Base-by-base conservation (phyloP, 2,329 filamentous ascomycete species). In the Paecilomyces fulvus region DNA sequence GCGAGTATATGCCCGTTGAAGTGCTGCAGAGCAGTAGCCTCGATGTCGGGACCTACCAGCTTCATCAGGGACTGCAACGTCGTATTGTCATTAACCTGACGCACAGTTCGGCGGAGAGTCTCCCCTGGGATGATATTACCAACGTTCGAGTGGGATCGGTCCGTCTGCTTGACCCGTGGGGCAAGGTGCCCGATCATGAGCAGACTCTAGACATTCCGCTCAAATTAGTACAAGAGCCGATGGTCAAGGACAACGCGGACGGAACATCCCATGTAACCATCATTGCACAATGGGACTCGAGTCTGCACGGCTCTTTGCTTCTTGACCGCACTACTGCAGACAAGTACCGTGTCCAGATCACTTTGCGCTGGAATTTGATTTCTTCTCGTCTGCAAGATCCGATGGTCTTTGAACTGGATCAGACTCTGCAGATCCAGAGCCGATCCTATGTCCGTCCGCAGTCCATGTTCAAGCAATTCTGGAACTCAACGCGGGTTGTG, bases 231-330 rank as follows among this genome's bases (percentile, higher is more conserved):
- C 83, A 88, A 30, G 85, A 87, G 51, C 92, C 94, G 0, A 80
- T 85, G 56, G 87, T 96, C 61, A 88, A 87, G 60, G 85, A 89
- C 57, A 95, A 96, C 67, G 84, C 89, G 23, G 95, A 97, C 69
- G 94, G 94, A 37, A 96, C 92, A 0, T 87, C 86, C 33, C 91
- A 88, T 69, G 86, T 96, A 37, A 92, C 87, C 1, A 80, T 97
- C 49, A 82, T 88, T n/a, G 91, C 89, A 0, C 92, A 97, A 67
- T 99, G 94, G 94, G 94, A 99, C 69, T 96, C 92, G 0, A 95
- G 91, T 66, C 80, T 94, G 62, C 94, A 99, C 72, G 86, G 85
- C 60, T 96, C 94, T 5, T 78, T 95, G n/a, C 80, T 97, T 12
- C 83, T 99, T n/a, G 92, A 99, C 72, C 86, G 92, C 25, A 87